Evolutionary conservation across 2,329 filamentous ascomycete species (phyloP), one percentile per base, ranked within the genome.

Genomic region (Ascochyta pisi): DNA sequence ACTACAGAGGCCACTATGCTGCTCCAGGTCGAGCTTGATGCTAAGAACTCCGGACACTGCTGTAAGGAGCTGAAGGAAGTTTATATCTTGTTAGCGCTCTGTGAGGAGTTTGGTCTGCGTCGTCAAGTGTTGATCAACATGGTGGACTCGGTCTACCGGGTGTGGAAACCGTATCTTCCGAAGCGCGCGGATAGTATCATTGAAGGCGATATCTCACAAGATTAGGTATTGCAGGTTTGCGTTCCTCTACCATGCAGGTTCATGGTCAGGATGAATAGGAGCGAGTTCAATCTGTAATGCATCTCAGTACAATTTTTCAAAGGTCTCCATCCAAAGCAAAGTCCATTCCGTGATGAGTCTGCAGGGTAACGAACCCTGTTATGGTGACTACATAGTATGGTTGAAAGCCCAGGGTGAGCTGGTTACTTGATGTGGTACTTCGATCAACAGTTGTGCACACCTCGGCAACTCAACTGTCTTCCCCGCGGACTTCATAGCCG

Each of bases 401-500:
- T 26, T 26, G 24, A 12, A 29, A 29, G 9, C 16, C 15, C 3
- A 2, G 16, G 34, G 19, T 37, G 3, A 6, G 34, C 34, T 37
- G 34, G 3, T 37, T 31, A 31, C 29, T 13, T 15, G 12, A 31
- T 15, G 13, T 31, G 29, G 29, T 12, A 31, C 29, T 3, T 31
- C 29, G 29, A 31, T 13, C 29, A 5, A 31, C 29, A 49, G 44
- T 37, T 46, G 19, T 41, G 41, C 53, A 56, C 63, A 69, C 70
- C 69, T 73, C 69, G 68, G 70, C 67, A 67, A 63, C 61, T 37
- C 50, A 35, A 56, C 42, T 53, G 44, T 54, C 43, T 65, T 63
- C 68, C 68, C 66, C 65, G 65, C 68, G 69, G 64, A 69, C 56
- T 66, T 50, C 59, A 66, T 73, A 73, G 61, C 70, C 71, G 70